These are phyloP conservation scores for Coleophoma cylindrospora DNA, from an alignment of 2,329 filamentous ascomycete genomes.

Conservation along the genomic window DNA sequence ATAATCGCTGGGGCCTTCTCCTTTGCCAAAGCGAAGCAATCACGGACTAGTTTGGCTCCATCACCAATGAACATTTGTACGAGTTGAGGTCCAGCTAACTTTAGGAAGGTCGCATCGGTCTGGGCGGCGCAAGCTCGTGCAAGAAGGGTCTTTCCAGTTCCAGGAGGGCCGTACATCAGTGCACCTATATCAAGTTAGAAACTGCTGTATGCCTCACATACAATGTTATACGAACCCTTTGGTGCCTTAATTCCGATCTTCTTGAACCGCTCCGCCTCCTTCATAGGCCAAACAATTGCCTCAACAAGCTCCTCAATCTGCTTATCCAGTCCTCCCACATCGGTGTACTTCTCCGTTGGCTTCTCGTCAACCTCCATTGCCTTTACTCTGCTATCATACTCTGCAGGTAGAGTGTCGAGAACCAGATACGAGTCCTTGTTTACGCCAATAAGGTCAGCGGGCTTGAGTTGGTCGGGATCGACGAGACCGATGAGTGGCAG, in stretches of 20 bases:
- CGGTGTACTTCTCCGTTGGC: slow-evolving; percentile 97
- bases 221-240: slow-evolving; percentile 63
- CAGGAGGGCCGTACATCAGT: slow-evolving; percentile 93
- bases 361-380: slow-evolving; percentile 99
- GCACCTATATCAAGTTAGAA: slow-evolving; percentile 56
- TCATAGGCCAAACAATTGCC: slow-evolving; percentile 99
- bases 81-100: slow-evolving; percentile 93
- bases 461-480: slow-evolving; percentile 91
- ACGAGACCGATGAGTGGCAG: slow-evolving; percentile 94
- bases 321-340: slow-evolving; percentile 96
- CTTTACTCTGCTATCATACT: slow-evolving; percentile 98
- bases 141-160: slow-evolving; percentile 86
- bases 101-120: slow-evolving; percentile 97
- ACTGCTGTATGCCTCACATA: slow-evolving; percentile 4
- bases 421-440: slow-evolving; percentile 99
- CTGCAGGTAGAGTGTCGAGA: slow-evolving; percentile 90
- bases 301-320: slow-evolving; percentile 99
- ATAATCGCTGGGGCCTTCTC: slow-evolving; percentile 99
- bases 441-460: slow-evolving; percentile 92
- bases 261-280: slow-evolving; percentile 98
- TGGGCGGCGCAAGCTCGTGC: slow-evolving; percentile 95
- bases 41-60: slow-evolving; percentile 92
- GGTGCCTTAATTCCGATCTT: slow-evolving; percentile 99
- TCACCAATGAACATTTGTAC: slow-evolving; percentile 99
- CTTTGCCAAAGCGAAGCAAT: slow-evolving; percentile 96